Evolutionary conservation across 352 stramenopile species (phyloP), one percentile per base, ranked within the genome.

Genomic region (Pythium apleroticum): DNA sequence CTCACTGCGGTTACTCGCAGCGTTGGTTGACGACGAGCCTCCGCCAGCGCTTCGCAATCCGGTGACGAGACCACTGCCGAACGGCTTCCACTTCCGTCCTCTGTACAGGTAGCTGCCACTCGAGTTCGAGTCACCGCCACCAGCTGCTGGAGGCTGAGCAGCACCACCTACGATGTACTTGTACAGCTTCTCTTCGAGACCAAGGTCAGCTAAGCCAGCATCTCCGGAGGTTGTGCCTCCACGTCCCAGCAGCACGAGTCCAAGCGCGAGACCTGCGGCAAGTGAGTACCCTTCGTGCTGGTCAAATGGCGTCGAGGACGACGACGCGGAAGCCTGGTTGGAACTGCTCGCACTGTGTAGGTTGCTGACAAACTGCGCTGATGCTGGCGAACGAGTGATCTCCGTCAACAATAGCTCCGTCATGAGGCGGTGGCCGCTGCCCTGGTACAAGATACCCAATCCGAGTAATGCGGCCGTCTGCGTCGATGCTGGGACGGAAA

Each of bases 341-440:
- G 66, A 72, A 48, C 72, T 80, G 35, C 33, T 80, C 20, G 67
- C 14, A 33, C 41, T 63, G 24, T 71, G 52, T 22, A 66, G 65
- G n/a, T 46, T 71, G 37, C 30, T 77, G 37, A 83, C 65, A 70
- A 90, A 91, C 61, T 93, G 86, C 11, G 75, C 60, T 4, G 85
- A 93, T 4, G 83, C 89, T 14, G 86, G 84, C 20, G 86, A 91
- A 11, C 91, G 89, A 25, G 90, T 90, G 60, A 99, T 99, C 68
- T 99, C 97, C 25, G 91, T 93, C 12, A 99, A 76, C 35, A 99
- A 71, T 60, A 99, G 90, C 66, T 99, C 97, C 3, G 96, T 98
- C 94, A 99, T 99, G 41, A 99, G 81, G 11, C 97, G 88, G 77
- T 99, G 96, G 7, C 88, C 95, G 27, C 87, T 98, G 17, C 86